Conservation (phyloP, 208 protist genomes). For the Crithidia expoeki region DNA sequence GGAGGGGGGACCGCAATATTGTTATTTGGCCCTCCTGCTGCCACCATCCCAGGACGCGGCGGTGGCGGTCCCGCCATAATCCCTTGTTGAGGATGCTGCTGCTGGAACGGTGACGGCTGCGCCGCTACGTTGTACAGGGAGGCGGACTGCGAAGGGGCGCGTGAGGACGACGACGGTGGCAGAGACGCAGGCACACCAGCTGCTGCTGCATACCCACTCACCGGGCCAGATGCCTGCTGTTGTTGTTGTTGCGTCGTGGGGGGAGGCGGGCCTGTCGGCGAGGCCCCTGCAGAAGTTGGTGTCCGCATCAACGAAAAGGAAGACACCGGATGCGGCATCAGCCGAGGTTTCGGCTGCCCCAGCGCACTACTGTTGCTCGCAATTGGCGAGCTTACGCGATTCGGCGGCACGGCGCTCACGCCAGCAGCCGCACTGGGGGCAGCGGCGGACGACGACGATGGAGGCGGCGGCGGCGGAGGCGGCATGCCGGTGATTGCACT, state of each 20-base stretch:
- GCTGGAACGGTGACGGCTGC: slow-evolving; percentile 1
- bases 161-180: slow-evolving; percentile 7
- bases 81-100: slow-evolving; percentile 11
- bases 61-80: slow-evolving; percentile 13
- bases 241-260: slow-evolving; percentile 11
- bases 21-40: neutral
- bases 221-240: slow-evolving; percentile 2
- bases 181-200: neutral
- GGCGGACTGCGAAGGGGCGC: slow-evolving; percentile 22
- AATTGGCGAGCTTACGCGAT: slow-evolving; percentile 14
- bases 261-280: slow-evolving; percentile 13
- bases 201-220: neutral
- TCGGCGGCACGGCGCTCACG: slow-evolving; percentile 10
- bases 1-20: slow-evolving; percentile 1
- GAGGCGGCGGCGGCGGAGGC: neutral
- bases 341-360: slow-evolving; percentile 49
- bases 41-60: slow-evolving; percentile 9
- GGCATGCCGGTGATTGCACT: slow-evolving; percentile 11
- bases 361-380: neutral
- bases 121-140: slow-evolving; percentile 36
- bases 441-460: neutral
- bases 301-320: slow-evolving; percentile 55
- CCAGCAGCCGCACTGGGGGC: neutral
- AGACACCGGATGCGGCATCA: slow-evolving; percentile 76
- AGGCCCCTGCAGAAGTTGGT: neutral